Evolutionary conservation across 768 basidiomycete species (phyloP).

Genomic region (Kwoniella europaea): DNA sequence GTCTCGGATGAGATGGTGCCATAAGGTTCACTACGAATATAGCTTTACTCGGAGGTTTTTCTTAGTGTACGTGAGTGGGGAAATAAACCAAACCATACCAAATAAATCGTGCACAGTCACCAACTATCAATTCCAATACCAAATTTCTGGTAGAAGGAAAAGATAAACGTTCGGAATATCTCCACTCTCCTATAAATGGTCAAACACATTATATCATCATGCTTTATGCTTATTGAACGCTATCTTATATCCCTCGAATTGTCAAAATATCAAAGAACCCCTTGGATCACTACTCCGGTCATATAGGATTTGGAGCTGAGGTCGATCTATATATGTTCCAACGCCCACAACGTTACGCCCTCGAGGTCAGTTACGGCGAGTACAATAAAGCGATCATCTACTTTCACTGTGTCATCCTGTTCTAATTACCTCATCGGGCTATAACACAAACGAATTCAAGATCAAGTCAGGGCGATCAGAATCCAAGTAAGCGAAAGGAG

Average conservation of each 20-base stretch:
- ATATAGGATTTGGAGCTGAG: not conserved
- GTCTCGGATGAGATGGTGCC: not conserved
- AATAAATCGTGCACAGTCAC: not conserved
- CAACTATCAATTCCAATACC: not conserved
- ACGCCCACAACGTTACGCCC: slow-evolving; percentile 3
- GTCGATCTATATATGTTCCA: not conserved
- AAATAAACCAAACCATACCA: not conserved
- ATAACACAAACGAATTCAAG: not conserved
- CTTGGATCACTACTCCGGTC: not conserved
- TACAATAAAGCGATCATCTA: not conserved
- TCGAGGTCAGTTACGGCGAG: not conserved
- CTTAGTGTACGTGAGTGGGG: not conserved
- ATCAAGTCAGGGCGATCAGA: not conserved
- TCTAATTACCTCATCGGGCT: slow-evolving; percentile 2
- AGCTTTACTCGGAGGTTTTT: not conserved
- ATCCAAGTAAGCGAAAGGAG: slow-evolving; percentile 14
- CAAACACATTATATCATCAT: no score
- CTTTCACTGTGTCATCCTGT: not conserved
- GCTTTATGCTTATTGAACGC: no score
- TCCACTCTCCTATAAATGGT: no score
- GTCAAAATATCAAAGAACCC: not conserved
- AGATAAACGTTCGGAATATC: not conserved
- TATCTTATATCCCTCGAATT: not conserved
- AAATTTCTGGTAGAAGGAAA: not conserved
- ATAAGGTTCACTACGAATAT: no score